A percentile compares a stretch with the other conserved stretches of the same genome.
Evolutionary conservation across 495 filamentous ascomycete species (phyloP).

Genomic region (Apodospora peruviana): DNA sequence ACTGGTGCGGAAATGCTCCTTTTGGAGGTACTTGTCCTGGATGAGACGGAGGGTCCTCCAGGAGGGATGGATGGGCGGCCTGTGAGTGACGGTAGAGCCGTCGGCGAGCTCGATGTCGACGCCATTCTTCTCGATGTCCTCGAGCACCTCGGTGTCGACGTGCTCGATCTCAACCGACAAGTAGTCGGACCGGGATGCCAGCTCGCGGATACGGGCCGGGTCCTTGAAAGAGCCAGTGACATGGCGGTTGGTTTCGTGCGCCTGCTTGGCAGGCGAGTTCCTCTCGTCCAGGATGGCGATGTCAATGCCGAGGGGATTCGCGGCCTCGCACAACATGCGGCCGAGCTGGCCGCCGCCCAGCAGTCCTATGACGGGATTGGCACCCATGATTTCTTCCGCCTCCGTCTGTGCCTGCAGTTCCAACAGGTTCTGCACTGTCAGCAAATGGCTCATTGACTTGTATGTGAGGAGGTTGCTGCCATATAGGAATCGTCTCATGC

Average conservation of each 20-base stretch:
- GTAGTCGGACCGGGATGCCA: slow-evolving; percentile 74
- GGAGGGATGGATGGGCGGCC: slow-evolving; percentile 68
- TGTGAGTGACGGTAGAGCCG: slow-evolving; percentile 33
- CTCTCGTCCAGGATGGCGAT: slow-evolving; percentile 75
- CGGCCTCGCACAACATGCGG: slow-evolving; percentile 91
- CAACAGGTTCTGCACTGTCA: slow-evolving; percentile 9
- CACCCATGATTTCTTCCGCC: slow-evolving; percentile 14
- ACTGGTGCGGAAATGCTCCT: slow-evolving; percentile 60
- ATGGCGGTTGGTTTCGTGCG: slow-evolving; percentile 68
- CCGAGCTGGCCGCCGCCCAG: slow-evolving; percentile 71
- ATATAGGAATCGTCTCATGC: slow-evolving; percentile 8
- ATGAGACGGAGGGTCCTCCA: slow-evolving; percentile 88
- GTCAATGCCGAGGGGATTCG: slow-evolving; percentile 78
- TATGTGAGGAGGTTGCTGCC: slow-evolving; percentile 9
- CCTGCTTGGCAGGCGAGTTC: slow-evolving; percentile 83
- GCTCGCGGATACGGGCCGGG: slow-evolving; percentile 63
- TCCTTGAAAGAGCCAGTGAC: slow-evolving; percentile 84
- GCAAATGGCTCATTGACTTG: slow-evolving; percentile 13
- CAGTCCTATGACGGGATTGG: slow-evolving; percentile 35
- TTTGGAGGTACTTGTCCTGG: slow-evolving; percentile 95
- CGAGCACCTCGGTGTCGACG: slow-evolving; percentile 86
- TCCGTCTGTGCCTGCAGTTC: slow-evolving; percentile 1
- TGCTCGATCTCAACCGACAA: slow-evolving; percentile 98
- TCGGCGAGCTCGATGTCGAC: slow-evolving; percentile 43
- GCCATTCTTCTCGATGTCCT: slow-evolving; percentile 63